Conservation (phyloP, 78 protist species). For the Polysphondylium violaceum region DNA sequence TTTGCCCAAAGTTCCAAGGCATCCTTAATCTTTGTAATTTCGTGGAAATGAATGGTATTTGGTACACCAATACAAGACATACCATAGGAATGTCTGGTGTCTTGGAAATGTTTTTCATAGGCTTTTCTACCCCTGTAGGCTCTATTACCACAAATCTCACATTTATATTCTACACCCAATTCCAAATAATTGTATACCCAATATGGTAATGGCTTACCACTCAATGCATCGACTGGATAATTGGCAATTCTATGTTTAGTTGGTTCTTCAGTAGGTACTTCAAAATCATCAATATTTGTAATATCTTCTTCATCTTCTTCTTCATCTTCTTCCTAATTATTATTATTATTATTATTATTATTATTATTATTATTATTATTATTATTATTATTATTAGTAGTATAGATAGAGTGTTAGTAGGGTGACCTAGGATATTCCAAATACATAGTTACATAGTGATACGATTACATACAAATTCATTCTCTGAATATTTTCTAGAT, state of each 20-base stretch:
- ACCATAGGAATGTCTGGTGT: constrained; percentile 93
- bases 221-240: constrained; percentile 97
- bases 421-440: too few species aligned
- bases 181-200: constrained; percentile 98
- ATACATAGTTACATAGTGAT: neutral
- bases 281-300: constrained; percentile 86
- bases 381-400: too few species aligned
- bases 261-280: constrained; percentile 42
- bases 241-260: constrained; percentile 83
- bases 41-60: constrained; percentile 91
- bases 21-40: constrained; percentile 93
- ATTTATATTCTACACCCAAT: constrained; percentile 92
- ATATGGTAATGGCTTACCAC: constrained; percentile 99
- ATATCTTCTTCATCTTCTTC: constrained; percentile 84
- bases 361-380: too few species aligned
- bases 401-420: too few species aligned
- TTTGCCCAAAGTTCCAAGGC: constrained; percentile 86
- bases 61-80: constrained; percentile 94
- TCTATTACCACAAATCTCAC: constrained; percentile 98
- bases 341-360: neutral
- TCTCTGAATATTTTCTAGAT: constrained; percentile 50
- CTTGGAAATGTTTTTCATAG: constrained; percentile 96
- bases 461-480: constrained; percentile 40
- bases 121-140: constrained; percentile 94
- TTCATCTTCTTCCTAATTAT: constrained; percentile 33